Conservation (phyloP, 2,329 filamentous ascomycete species). For the Alternaria arbusti region DNA sequence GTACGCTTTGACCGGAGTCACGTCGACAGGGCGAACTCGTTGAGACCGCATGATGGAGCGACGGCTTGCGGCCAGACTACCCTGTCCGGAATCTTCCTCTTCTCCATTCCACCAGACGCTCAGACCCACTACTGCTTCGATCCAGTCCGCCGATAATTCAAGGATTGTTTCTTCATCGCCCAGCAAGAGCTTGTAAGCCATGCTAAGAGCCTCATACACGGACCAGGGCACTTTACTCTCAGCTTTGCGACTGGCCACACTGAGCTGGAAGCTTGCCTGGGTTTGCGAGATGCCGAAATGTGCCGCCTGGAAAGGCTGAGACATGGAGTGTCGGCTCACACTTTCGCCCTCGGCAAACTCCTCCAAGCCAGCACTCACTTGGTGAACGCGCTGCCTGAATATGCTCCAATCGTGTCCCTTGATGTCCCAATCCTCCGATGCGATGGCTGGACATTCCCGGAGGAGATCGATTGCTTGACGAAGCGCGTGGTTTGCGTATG, state of each 20-base stretch:
- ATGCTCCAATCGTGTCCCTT: conserved; percentile 81
- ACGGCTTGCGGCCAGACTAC: conserved; percentile 54
- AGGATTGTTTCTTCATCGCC: conserved; percentile 79
- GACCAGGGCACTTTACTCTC: conserved; percentile 89
- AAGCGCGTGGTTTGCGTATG: conserved; percentile 76
- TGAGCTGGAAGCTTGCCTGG: conserved; percentile 66
- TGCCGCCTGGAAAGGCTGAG: conserved; percentile 53
- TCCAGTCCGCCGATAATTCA: conserved; percentile 83
- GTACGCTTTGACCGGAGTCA: conserved; percentile 70
- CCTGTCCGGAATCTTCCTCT: conserved; percentile 55
- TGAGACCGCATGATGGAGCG: conserved; percentile 50
- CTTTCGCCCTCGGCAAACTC: conserved; percentile 79
- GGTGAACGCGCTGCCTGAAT: conserved; percentile 77
- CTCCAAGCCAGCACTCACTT: conserved; percentile 72
- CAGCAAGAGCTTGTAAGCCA: conserved; percentile 80
- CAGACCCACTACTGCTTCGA: conserved; percentile 83
- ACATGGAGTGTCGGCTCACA: conserved; percentile 52
- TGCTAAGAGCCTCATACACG: conserved; percentile 83
- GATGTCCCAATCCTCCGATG: conserved; percentile 78
- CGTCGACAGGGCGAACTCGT: conserved; percentile 55
- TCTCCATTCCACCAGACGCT: conserved; percentile 93
- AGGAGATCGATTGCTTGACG: conserved; percentile 73
- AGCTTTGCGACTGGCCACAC: conserved; percentile 72
- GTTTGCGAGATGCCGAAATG: conserved; percentile 50
- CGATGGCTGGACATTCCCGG: conserved; percentile 72